phyloP scores from a whole-genome alignment of 2,329 filamentous ascomycete genomes.

The Botrytis pseudocinerea region DNA sequence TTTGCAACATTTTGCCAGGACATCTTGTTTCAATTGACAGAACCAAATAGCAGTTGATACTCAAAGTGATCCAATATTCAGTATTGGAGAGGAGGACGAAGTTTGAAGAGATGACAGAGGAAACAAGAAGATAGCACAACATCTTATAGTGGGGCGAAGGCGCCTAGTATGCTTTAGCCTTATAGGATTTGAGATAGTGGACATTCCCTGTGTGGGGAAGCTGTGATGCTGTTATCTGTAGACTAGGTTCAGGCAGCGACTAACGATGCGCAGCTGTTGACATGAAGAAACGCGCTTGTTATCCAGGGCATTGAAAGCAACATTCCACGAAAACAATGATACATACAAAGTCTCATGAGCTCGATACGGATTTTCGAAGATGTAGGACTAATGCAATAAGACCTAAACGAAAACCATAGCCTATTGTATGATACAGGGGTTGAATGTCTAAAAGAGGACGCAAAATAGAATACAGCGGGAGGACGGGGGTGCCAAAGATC shows the following conservation, averaged over 20 bases:
- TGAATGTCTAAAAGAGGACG: background rate
- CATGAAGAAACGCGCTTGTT: background rate
- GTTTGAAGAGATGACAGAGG: background rate
- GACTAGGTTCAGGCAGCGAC: background rate
- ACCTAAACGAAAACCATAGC: background rate
- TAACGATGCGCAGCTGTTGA: background rate
- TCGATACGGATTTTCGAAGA: background rate
- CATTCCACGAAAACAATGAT: background rate
- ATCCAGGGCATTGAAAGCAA: background rate
- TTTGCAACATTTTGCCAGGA: constrained; percentile 52
- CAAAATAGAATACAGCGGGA: background rate
- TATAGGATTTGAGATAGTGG: background rate
- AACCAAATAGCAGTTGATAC: background rate
- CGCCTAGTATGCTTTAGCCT: background rate
- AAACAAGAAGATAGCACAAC: background rate
- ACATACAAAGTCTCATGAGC: background rate
- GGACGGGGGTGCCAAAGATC: background rate
- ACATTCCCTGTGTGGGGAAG: background rate
- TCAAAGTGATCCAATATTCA: background rate
- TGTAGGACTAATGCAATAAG: background rate
- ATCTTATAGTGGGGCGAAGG: background rate
- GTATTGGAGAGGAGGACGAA: background rate
- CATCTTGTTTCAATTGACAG: constrained; percentile 19
- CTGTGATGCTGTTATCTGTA: background rate
- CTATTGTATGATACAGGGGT: background rate